These are phyloP conservation scores for Monoraphidium neglectum DNA, from an alignment of 139 green algal species.

Conservation along the genomic window DNA sequence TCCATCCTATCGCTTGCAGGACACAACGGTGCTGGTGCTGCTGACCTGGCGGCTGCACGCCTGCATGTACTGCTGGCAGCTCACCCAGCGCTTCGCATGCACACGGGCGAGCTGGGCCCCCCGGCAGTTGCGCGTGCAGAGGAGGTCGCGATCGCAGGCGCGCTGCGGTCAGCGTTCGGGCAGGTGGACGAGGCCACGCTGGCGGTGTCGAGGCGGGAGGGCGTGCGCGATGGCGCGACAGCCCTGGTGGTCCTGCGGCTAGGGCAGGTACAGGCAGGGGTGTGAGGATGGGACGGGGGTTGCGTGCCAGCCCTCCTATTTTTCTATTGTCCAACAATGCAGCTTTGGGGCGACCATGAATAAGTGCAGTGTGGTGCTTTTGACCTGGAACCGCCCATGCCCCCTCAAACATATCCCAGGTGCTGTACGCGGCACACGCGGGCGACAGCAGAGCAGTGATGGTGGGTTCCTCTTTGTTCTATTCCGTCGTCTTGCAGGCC, in stretches of 20 bases:
- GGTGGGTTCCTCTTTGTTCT: not conserved
- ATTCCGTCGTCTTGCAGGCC: not conserved
- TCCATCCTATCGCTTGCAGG: too few species aligned
- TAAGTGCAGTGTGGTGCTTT: too few species aligned
- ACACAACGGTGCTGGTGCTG: constrained; percentile 70
- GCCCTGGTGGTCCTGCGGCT: constrained; percentile 65
- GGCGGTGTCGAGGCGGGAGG: constrained; percentile 34
- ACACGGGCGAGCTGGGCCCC: constrained; percentile 11
- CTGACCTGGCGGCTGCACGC: constrained; percentile 51
- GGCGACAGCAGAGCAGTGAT: constrained; percentile 32
- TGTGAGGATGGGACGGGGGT: too few species aligned
- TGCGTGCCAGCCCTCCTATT: too few species aligned
- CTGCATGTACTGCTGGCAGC: constrained; percentile 65
- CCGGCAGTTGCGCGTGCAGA: constrained; percentile 28
- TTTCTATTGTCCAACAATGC: too few species aligned
- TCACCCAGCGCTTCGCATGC: constrained; percentile 27
- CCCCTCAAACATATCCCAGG: too few species aligned
- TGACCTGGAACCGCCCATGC: too few species aligned
- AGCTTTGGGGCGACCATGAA: too few species aligned
- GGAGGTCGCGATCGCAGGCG: constrained; percentile 33
- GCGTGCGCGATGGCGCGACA: constrained; percentile 64
- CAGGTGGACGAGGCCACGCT: constrained; percentile 67
- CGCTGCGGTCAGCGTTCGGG: constrained; percentile 48
- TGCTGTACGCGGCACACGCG: constrained; percentile 70
- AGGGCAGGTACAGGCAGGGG: constrained; percentile 38